phyloP scores from a whole-genome alignment of 306 rosid species.

The Fagus crenata region DNA sequence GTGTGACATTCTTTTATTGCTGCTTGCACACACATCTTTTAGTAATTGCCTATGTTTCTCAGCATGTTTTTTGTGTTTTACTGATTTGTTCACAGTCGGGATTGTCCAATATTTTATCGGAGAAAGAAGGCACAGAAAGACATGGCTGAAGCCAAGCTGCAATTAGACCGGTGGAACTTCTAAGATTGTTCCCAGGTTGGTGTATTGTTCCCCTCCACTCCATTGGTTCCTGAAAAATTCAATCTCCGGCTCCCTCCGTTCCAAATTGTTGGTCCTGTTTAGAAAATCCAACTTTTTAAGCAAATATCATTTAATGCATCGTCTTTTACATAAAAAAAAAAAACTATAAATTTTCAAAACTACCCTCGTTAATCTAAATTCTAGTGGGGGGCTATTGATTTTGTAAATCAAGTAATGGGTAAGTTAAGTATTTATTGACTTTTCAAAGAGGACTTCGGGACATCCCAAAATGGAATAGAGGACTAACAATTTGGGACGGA shows the following conservation, averaged over 20 bases:
- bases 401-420: too few species aligned
- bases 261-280: too few species aligned
- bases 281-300: too few species aligned
- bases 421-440: too few species aligned
- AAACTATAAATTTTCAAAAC: too few species aligned
- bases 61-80: neutral
- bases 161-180: constrained; percentile 87
- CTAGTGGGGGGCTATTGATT: too few species aligned
- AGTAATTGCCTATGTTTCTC: neutral
- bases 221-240: neutral
- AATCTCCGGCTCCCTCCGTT: neutral
- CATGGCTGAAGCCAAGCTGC: constrained; percentile 89
- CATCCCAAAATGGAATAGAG: too few species aligned
- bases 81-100: constrained; percentile 66
- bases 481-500: too few species aligned
- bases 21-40: neutral
- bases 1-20: neutral
- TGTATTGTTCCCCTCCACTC: neutral
- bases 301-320: too few species aligned
- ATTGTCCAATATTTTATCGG: constrained; percentile 93
- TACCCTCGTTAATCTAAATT: too few species aligned
- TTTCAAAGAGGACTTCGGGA: too few species aligned
- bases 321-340: too few species aligned
- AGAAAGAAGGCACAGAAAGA: constrained; percentile 96
- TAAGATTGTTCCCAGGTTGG: constrained; percentile 40